Conservation (phyloP, 345 rosid genomes). For the Salix purpurea region DNA sequence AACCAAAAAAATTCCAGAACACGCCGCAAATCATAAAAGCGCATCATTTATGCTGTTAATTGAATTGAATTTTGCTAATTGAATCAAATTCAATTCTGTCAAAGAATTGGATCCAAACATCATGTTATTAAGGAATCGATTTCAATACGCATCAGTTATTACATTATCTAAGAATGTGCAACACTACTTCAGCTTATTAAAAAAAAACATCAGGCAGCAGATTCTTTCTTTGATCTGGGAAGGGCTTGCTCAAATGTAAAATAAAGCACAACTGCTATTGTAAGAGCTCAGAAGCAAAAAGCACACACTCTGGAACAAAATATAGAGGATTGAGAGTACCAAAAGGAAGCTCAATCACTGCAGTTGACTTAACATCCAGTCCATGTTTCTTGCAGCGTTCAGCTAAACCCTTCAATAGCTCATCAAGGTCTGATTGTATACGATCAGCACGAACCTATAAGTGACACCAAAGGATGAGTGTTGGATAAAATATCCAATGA, state of each 20-base stretch:
- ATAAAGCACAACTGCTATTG: background rate
- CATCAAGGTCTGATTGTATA: constrained; percentile 93
- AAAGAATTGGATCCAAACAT: background rate
- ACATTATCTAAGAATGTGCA: background rate
- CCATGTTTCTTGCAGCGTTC: constrained; percentile 88
- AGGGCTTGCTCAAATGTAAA: background rate
- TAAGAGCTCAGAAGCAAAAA: background rate
- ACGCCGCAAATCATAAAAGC: background rate
- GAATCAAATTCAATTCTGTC: background rate
- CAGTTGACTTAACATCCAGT: constrained; percentile 62
- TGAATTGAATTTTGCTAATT: background rate
- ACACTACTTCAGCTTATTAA: background rate
- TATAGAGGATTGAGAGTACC: constrained; percentile 38
- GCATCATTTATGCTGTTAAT: background rate
- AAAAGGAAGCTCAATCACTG: constrained; percentile 79
- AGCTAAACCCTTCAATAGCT: constrained; percentile 66
- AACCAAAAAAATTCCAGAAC: background rate
- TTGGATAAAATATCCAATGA: constrained; percentile 9
- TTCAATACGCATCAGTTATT: background rate
- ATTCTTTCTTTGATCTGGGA: background rate
- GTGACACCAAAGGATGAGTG: constrained; percentile 18
- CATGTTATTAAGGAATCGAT: background rate
- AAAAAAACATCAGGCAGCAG: background rate
- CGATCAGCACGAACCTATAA: constrained; percentile 92
- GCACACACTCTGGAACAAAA: background rate